phyloP scores from a whole-genome alignment of 2,329 filamentous ascomycete species.

The Paecilomyces fulvus region DNA sequence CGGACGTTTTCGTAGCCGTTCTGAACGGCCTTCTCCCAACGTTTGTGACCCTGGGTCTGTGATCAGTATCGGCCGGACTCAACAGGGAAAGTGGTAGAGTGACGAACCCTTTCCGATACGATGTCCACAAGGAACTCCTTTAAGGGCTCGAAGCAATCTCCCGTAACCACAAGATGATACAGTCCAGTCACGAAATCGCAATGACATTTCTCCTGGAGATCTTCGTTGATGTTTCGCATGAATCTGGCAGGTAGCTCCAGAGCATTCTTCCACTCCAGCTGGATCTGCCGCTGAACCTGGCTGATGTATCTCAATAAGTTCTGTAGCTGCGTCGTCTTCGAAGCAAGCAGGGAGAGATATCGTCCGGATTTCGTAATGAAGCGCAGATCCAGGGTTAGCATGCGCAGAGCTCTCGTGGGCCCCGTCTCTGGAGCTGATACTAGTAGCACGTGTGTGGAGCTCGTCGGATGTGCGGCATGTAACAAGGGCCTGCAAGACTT shows the following conservation, averaged over 20 bases:
- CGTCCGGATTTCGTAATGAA: slow-evolving; percentile 68
- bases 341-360: slow-evolving; percentile 74
- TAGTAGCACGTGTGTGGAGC: slow-evolving; percentile 71
- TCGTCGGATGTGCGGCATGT: slow-evolving; percentile 64
- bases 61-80: slow-evolving; percentile 4
- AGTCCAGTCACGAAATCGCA: slow-evolving; percentile 65
- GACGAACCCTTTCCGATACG: slow-evolving; percentile 63
- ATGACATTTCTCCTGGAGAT: slow-evolving; percentile 57
- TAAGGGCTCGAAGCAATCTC: slow-evolving; percentile 65
- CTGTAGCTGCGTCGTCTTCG: slow-evolving; percentile 78
- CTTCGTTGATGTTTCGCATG: slow-evolving; percentile 66
- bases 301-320: slow-evolving; percentile 78
- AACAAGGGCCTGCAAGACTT: slow-evolving; percentile 36
- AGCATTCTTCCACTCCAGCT: slow-evolving; percentile 73
- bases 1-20: slow-evolving; percentile 71
- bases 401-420: slow-evolving; percentile 38
- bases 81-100: not conserved
- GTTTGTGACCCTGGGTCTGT: slow-evolving; percentile 64
- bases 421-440: slow-evolving; percentile 27
- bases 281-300: slow-evolving; percentile 70
- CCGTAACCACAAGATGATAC: slow-evolving; percentile 77
- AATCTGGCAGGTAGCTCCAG: slow-evolving; percentile 73
- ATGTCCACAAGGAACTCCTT: slow-evolving; percentile 85
- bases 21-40: slow-evolving; percentile 84
- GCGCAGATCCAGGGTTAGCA: slow-evolving; percentile 74